A percentile compares a stretch with the other conserved stretches of the same genome.
phyloP scores from a whole-genome alignment of 352 stramenopile species.

The Globisporangium spiculum region DNA sequence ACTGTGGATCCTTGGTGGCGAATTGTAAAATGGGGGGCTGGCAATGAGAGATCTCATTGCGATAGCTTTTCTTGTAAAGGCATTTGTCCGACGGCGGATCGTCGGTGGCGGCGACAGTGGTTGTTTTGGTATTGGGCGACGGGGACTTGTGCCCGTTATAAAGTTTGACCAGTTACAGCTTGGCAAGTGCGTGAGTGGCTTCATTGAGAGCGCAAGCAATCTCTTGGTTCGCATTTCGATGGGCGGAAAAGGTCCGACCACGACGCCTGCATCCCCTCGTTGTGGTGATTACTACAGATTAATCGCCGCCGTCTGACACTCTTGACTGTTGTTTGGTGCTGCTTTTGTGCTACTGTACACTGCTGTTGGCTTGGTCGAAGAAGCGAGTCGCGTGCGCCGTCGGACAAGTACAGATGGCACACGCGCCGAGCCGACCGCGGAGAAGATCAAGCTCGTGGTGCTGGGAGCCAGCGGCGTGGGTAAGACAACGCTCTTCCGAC shows the following conservation, averaged over 20 bases:
- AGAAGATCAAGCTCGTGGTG: conserved; percentile 51
- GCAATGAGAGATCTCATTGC: neutral
- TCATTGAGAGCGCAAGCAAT: too few relatives aligned
- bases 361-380: neutral
- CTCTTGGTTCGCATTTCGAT: neutral
- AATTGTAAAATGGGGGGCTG: conserved; percentile 7
- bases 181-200: too few relatives aligned
- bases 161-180: neutral
- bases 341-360: neutral
- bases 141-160: neutral
- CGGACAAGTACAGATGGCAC: conserved; percentile 13
- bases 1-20: neutral
- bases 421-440: conserved; percentile 4
- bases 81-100: conserved; percentile 12
- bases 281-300: neutral
- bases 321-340: neutral
- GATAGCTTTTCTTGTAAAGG: neutral
- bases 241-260: conserved; percentile 3
- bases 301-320: neutral
- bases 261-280: neutral
- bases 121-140: neutral
- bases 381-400: conserved; percentile 14
- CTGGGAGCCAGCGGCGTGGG: conserved; percentile 37
- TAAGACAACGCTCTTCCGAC: conserved; percentile 55
- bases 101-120: neutral